Evolutionary conservation across 2,329 filamentous ascomycete genomes (phyloP).

Genomic region (Decorospora gaudefroyi): DNA sequence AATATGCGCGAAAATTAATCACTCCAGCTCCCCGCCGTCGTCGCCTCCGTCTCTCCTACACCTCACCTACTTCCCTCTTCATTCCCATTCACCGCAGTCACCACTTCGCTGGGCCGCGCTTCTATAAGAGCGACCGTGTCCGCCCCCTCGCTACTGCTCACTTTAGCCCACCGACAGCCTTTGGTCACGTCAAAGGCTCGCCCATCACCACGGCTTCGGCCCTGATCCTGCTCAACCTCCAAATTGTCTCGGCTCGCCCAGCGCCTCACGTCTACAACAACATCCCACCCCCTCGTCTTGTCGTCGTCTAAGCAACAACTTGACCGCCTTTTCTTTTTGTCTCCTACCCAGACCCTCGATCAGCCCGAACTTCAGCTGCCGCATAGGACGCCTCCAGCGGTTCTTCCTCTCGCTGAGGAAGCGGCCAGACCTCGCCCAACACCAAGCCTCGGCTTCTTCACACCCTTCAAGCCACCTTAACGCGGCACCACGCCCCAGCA

Average conservation of each 20-base stretch:
- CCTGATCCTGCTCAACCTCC: conserved; percentile 50
- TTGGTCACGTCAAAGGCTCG: conserved; percentile 52
- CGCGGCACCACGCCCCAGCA: conserved; percentile 49
- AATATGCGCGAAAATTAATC: conserved; percentile 34
- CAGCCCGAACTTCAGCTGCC: conserved; percentile 83
- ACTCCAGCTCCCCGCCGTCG: conserved; percentile 22
- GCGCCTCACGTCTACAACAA: conserved; percentile 57
- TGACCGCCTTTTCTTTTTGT: conserved; percentile 52
- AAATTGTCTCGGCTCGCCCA: conserved; percentile 54
- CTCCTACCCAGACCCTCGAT: conserved; percentile 56
- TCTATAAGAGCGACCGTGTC: conserved; percentile 15
- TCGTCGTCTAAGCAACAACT: conserved; percentile 44
- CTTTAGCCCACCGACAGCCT: conserved; percentile 35
- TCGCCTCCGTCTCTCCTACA: conserved; percentile 18
- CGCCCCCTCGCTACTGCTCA: conserved; percentile 17
- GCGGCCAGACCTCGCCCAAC: conserved; percentile 90
- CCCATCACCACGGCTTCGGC: conserved; percentile 52
- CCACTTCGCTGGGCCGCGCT: conserved; percentile 9
- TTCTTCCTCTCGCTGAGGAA: conserved; percentile 99
- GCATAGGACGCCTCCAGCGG: conserved; percentile 98
- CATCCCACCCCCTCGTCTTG: conserved; percentile 52
- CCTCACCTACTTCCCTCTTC: conserved; percentile 7
- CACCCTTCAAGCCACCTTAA: conserved; percentile 96
- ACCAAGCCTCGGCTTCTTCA: conserved; percentile 85
- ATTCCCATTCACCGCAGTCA: conserved; percentile 17